Percentiles rank a stretch among this genome's conserved stretches.
Evolutionary conservation across 2,329 filamentous ascomycete genomes (phyloP).

Genomic region (Cladosporium sp.): DNA sequence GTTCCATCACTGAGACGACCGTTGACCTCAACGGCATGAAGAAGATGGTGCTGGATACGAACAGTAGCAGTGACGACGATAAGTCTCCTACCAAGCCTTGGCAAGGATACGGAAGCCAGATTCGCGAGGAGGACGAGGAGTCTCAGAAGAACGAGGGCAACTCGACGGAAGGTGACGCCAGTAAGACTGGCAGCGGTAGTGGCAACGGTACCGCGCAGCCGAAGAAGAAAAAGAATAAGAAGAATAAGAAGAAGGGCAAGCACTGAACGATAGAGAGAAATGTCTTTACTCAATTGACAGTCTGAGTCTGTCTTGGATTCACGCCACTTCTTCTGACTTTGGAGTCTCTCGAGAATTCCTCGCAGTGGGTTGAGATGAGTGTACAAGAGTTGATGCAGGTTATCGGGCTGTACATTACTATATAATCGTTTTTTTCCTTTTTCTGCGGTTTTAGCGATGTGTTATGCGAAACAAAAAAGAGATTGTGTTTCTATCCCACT

Average conservation of each 20-base stretch:
- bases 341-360: neutral
- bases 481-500: neutral
- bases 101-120: constrained; percentile 10
- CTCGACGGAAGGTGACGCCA: constrained; percentile 2
- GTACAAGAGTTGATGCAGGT: constrained; percentile 2
- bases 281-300: neutral
- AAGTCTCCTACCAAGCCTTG: constrained; percentile 14
- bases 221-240: constrained; percentile 26
- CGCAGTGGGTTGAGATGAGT: too few species aligned
- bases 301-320: neutral
- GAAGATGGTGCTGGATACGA: constrained; percentile 75
- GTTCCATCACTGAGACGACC: constrained; percentile 78
- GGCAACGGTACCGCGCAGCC: constrained; percentile 5
- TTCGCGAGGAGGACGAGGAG: constrained; percentile 20
- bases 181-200: constrained; percentile 15
- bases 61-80: constrained; percentile 52
- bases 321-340: neutral
- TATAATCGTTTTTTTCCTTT: constrained; percentile 1
- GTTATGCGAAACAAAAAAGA: neutral
- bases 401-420: constrained; percentile 10
- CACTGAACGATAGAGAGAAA: neutral
- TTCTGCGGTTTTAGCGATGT: constrained; percentile 15
- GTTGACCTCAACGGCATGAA: constrained; percentile 72
- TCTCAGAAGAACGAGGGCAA: constrained; percentile 6
- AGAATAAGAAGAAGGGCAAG: constrained; percentile 31